Conservation (phyloP, 768 basidiomycete genomes). For the Tremella yokohamensis region DNA sequence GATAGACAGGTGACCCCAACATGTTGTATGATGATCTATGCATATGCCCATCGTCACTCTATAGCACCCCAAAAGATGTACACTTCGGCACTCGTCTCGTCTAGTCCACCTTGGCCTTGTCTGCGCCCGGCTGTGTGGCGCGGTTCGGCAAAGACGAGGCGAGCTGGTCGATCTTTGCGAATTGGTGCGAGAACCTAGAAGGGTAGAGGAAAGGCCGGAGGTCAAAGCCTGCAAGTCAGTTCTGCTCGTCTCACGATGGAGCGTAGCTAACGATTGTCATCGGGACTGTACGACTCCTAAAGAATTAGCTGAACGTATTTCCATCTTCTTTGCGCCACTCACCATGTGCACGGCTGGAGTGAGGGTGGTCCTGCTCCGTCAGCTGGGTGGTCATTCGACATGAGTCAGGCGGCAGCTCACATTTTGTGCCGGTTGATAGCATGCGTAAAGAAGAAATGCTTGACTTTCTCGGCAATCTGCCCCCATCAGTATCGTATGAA, state of each 20-base stretch:
- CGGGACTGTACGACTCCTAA: slow-evolving; percentile 92
- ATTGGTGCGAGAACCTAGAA: slow-evolving; percentile 92
- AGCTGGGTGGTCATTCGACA: background rate
- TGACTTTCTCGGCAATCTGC: slow-evolving; percentile 95
- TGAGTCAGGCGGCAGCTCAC: slow-evolving; percentile 55
- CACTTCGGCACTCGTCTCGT: too few relatives aligned
- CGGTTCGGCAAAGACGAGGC: slow-evolving; percentile 65
- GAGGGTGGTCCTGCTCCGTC: slow-evolving; percentile 40
- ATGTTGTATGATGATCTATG: too few relatives aligned
- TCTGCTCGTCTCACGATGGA: too few relatives aligned
- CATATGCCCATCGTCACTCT: too few relatives aligned
- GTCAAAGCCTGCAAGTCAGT: slow-evolving; percentile 70
- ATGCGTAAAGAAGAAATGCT: slow-evolving; percentile 93
- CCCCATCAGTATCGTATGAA: background rate
- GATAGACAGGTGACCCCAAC: too few relatives aligned
- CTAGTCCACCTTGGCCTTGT: slow-evolving; percentile 50
- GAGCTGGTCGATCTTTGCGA: slow-evolving; percentile 86
- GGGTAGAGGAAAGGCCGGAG: slow-evolving; percentile 94
- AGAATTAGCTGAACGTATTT: slow-evolving; percentile 1
- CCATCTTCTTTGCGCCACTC: too few relatives aligned
- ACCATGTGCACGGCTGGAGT: slow-evolving; percentile 46
- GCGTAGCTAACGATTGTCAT: slow-evolving; percentile 75
- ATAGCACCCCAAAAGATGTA: too few relatives aligned
- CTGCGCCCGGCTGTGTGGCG: slow-evolving; percentile 37
- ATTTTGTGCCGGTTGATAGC: slow-evolving; percentile 98